Evolutionary conservation across 2,329 filamentous ascomycete genomes (phyloP).

Genomic region (Sclerotinia borealis): DNA sequence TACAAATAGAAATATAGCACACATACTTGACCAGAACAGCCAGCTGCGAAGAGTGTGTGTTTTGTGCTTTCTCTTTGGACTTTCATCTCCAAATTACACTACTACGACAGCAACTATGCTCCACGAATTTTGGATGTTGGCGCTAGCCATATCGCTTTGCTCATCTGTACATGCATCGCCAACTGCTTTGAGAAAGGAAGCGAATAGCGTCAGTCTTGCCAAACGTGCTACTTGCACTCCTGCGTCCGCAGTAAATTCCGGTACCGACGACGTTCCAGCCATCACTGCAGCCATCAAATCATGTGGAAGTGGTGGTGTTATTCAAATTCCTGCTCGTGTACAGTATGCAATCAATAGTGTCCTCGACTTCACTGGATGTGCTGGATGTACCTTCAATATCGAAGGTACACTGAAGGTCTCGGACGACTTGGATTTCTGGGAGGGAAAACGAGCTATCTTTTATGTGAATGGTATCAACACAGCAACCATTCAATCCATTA

Average conservation of each 20-base stretch:
- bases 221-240: slow-evolving; percentile 25
- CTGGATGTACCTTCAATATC: slow-evolving; percentile 40
- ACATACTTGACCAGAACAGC: neutral
- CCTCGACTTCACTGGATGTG: slow-evolving; percentile 38
- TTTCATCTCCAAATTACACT: neutral
- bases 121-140: neutral
- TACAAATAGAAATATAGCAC: neutral
- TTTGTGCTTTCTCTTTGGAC: neutral
- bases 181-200: neutral
- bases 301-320: slow-evolving; percentile 38
- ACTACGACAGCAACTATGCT: neutral
- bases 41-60: neutral
- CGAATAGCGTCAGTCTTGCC: slow-evolving; percentile 5
- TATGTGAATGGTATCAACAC: slow-evolving; percentile 35
- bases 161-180: neutral
- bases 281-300: slow-evolving; percentile 38
- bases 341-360: slow-evolving; percentile 41
- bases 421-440: slow-evolving; percentile 38
- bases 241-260: slow-evolving; percentile 17
- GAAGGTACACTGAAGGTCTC: slow-evolving; percentile 40
- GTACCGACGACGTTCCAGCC: slow-evolving; percentile 39
- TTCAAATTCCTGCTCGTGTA: slow-evolving; percentile 37
- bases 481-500: slow-evolving; percentile 37
- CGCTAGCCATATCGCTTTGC: neutral
- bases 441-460: slow-evolving; percentile 37